phyloP scores from a whole-genome alignment of 768 basidiomycete genomes.

The Panus rudis region DNA sequence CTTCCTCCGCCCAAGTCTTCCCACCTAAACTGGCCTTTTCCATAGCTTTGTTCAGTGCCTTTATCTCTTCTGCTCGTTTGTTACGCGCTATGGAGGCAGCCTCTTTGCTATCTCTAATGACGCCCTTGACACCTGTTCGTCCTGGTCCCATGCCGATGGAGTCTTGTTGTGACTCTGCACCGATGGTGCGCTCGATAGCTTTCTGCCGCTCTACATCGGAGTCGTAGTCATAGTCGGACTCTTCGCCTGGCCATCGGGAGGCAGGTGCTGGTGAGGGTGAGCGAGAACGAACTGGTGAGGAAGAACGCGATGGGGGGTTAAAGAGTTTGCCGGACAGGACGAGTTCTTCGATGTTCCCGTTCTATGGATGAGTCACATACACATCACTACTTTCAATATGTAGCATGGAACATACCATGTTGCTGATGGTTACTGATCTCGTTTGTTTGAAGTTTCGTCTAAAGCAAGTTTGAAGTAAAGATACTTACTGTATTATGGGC shows the following conservation, averaged over 20 bases:
- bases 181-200: conserved; percentile 15
- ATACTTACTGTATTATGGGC: too few relatives aligned
- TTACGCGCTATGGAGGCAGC: conserved; percentile 50
- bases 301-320: conserved; percentile 41
- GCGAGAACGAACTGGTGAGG: conserved; percentile 59
- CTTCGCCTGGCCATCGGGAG: conserved; percentile 50
- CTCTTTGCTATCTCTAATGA: conserved; percentile 76
- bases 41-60: conserved; percentile 48
- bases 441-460: too few relatives aligned
- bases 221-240: conserved; percentile 36
- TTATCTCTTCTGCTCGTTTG: conserved; percentile 44
- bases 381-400: too few relatives aligned
- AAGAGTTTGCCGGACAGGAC: conserved; percentile 78
- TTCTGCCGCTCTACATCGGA: conserved; percentile 34
- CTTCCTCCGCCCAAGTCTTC: conserved; percentile 74
- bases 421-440: too few relatives aligned
- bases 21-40: conserved; percentile 60
- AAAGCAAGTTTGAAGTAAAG: too few relatives aligned
- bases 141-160: conserved; percentile 84
- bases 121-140: conserved; percentile 83
- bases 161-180: conserved; percentile 30
- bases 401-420: too few relatives aligned
- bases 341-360: conserved; percentile 55
- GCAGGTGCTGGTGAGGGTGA: conserved; percentile 43
- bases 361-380: too few relatives aligned